These are phyloP conservation scores for Lactifluus pinguis DNA, from an alignment of 768 basidiomycete genomes.

Conservation along the genomic window DNA sequence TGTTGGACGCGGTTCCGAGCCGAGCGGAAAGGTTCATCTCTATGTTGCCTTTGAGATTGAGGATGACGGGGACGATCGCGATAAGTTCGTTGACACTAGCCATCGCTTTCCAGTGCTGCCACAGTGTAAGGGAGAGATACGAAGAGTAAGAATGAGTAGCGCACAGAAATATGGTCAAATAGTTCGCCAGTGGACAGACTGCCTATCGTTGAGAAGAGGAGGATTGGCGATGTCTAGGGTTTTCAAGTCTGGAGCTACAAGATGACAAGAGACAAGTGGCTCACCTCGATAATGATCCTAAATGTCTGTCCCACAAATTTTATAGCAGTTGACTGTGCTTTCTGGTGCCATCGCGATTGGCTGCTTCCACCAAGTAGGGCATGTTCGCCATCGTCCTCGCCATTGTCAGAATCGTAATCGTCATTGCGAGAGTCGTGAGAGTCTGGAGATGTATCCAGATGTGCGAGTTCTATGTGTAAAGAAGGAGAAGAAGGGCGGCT, in stretches of 20 bases:
- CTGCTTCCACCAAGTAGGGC: conserved; percentile 36
- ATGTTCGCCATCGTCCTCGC: conserved; percentile 33
- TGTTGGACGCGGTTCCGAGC: conserved; percentile 89
- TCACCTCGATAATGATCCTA: conserved; percentile 61
- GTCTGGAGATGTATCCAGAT: conserved; percentile 25
- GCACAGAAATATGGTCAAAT: conserved; percentile 75
- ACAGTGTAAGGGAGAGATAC: conserved; percentile 50
- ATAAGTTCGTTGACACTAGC: conserved; percentile 87
- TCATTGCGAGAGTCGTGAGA: conserved; percentile 7
- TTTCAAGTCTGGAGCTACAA: background rate
- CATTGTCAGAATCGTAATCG: conserved; percentile 12
- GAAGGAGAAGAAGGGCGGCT: background rate
- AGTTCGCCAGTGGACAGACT: conserved; percentile 88
- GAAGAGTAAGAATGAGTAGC: conserved; percentile 21
- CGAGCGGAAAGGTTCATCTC: conserved; percentile 98
- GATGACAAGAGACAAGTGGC: conserved; percentile 10
- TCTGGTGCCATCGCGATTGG: conserved; percentile 25
- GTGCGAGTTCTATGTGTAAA: conserved; percentile 29
- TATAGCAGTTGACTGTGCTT: conserved; percentile 10
- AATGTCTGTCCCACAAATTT: conserved; percentile 46
- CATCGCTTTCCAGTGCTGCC: conserved; percentile 83
- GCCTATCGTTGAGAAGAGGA: conserved; percentile 76
- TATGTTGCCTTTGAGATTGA: conserved; percentile 95
- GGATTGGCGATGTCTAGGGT: conserved; percentile 72
- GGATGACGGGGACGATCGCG: conserved; percentile 89